Conservation (phyloP, 441 rosid species). For the Populus hybrid region DNA sequence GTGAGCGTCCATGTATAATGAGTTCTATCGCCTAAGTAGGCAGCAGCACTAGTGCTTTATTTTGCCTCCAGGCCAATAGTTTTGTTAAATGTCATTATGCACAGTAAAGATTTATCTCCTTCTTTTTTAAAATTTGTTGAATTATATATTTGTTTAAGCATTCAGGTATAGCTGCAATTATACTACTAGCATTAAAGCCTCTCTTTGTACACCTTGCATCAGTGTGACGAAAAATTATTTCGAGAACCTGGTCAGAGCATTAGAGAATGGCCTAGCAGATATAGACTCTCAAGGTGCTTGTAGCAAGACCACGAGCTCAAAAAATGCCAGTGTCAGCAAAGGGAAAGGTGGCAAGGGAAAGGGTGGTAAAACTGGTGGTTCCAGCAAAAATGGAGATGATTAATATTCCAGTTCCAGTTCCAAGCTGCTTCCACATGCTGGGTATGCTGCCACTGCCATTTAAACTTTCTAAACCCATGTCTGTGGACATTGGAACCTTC, state of each 20-base stretch:
- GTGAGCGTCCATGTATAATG: no score
- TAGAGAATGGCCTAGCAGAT: constrained; percentile 85
- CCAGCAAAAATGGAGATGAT: constrained; percentile 41
- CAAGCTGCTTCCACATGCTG: constrained; percentile 22
- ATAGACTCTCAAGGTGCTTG: constrained; percentile 63
- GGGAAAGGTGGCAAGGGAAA: constrained; percentile 52
- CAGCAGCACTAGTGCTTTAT: no score
- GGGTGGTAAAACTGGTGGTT: constrained; percentile 49
- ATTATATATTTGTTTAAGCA: neutral
- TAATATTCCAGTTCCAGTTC: constrained; percentile 16
- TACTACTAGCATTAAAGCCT: neutral
- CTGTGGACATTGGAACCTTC: neutral
- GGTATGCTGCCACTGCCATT: constrained; percentile 21
- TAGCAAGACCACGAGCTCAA: constrained; percentile 53
- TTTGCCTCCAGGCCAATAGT: neutral
- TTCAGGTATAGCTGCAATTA: neutral
- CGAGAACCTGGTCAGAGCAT: constrained; percentile 84
- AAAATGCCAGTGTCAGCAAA: constrained; percentile 41
- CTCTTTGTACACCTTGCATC: constrained; percentile 20
- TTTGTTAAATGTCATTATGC: neutral
- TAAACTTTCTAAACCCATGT: neutral
- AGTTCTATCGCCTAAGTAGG: no score
- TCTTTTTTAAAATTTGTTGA: neutral
- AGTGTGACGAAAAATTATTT: constrained; percentile 89
- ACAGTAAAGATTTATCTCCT: neutral